Percentiles rank a stretch among this genome's conserved stretches.
phyloP scores from a whole-genome alignment of 768 basidiomycete species.

The Naganishia kalamii region DNA sequence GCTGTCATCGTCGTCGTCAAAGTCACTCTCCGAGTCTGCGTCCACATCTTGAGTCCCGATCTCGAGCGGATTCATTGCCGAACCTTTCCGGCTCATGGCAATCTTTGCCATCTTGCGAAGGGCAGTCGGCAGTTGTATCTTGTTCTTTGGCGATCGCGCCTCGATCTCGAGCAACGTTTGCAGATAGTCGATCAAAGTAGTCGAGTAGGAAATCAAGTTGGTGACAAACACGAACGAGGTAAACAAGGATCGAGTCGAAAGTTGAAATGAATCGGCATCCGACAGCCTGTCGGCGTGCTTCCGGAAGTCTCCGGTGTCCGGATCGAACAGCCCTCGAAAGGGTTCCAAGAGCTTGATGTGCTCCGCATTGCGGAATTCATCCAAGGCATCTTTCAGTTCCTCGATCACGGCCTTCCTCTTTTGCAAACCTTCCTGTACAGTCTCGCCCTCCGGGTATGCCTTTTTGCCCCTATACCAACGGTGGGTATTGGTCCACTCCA shows the following conservation, averaged over 20 bases:
- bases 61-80: conserved; percentile 34
- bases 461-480: conserved; percentile 29
- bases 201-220: conserved; percentile 49
- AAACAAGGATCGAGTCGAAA: conserved; percentile 49
- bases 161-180: conserved; percentile 48
- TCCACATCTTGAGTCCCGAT: conserved; percentile 34
- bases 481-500: conserved; percentile 38
- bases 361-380: conserved; percentile 31
- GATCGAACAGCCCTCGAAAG: conserved; percentile 49
- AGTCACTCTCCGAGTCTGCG: conserved; percentile 42
- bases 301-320: conserved; percentile 28
- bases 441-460: conserved; percentile 3
- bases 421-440: conserved; percentile 17
- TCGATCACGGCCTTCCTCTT: conserved; percentile 29
- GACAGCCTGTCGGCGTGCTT: conserved; percentile 11
- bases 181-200: conserved; percentile 47
- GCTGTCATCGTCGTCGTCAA: conserved; percentile 43
- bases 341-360: conserved; percentile 51
- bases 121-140: conserved; percentile 55
- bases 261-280: neutral
- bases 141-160: conserved; percentile 47
- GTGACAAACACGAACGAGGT: conserved; percentile 54
- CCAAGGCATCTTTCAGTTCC: conserved; percentile 26
- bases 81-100: conserved; percentile 24
- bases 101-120: conserved; percentile 46